phyloP scores from a whole-genome alignment of 1,284 basidiomycete species.

The Ceratobasidium sp. region DNA sequence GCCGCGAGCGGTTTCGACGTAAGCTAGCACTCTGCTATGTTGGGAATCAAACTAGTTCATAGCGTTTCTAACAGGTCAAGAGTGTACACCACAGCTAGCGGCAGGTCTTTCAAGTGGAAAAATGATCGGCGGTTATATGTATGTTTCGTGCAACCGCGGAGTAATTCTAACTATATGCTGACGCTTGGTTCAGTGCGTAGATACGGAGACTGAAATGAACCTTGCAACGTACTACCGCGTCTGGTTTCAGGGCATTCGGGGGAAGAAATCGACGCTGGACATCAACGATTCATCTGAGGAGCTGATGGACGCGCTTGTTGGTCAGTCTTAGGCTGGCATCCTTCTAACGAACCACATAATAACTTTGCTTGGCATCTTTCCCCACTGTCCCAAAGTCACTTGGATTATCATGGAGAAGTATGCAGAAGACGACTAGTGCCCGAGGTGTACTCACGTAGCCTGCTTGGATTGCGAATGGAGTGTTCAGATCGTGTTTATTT shows the following conservation, averaged over 20 bases:
- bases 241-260: neutral
- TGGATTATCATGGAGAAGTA: constrained; percentile 27
- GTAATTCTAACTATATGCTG: neutral
- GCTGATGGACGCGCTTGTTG: constrained; percentile 3
- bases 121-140: constrained; percentile 1
- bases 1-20: neutral
- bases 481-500: too few species aligned
- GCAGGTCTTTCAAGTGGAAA: neutral
- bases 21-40: neutral
- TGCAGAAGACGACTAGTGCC: neutral
- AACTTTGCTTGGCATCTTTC: too few species aligned
- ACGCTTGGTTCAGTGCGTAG: neutral
- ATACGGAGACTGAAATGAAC: neutral
- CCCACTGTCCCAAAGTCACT: neutral
- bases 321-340: neutral
- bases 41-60: neutral
- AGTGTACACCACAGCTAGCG: neutral
- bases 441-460: too few species aligned
- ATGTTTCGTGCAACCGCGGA: neutral
- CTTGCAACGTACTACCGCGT: constrained; percentile 4
- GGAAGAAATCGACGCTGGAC: constrained; percentile 2
- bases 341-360: too few species aligned
- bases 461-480: too few species aligned
- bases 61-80: neutral
- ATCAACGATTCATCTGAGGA: neutral